phyloP scores from a whole-genome alignment of 2,329 filamentous ascomycete genomes.

The Gnomoniopsis smithogilvyi region DNA sequence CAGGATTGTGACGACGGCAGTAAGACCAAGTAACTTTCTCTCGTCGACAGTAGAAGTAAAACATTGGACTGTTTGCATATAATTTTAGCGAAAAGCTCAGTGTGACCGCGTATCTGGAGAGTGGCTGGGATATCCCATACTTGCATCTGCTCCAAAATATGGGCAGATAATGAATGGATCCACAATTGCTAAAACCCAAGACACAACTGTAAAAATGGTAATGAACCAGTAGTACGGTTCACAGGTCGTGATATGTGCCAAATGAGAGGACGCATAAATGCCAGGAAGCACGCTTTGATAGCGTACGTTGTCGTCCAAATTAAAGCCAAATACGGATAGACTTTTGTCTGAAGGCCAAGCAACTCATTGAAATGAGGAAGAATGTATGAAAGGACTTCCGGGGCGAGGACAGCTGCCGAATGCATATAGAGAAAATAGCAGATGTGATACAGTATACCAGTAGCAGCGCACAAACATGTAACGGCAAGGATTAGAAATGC shows the following conservation, averaged over 20 bases:
- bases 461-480: conserved; percentile 16
- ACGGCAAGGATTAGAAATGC: conserved; percentile 19
- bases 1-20: conserved; percentile 19
- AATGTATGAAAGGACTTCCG: conserved; percentile 6
- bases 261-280: conserved; percentile 20
- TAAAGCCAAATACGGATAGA: conserved; percentile 20
- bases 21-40: conserved; percentile 16
- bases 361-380: conserved; percentile 7
- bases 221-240: conserved; percentile 24
- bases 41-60: conserved; percentile 17
- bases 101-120: not conserved
- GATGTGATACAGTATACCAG: conserved; percentile 22
- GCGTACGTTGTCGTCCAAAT: conserved; percentile 22
- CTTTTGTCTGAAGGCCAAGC: conserved; percentile 18
- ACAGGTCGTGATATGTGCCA: conserved; percentile 17
- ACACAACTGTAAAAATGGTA: conserved; percentile 17
- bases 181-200: conserved; percentile 19
- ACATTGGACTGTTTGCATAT: conserved; percentile 16
- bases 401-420: conserved; percentile 18
- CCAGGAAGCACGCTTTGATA: conserved; percentile 23
- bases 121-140: conserved; percentile 6
- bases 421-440: conserved; percentile 21
- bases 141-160: conserved; percentile 19
- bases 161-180: conserved; percentile 23
- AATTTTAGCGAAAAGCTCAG: not conserved